Conservation (phyloP, 495 filamentous ascomycete species). For the Aspergillus diversus region DNA sequence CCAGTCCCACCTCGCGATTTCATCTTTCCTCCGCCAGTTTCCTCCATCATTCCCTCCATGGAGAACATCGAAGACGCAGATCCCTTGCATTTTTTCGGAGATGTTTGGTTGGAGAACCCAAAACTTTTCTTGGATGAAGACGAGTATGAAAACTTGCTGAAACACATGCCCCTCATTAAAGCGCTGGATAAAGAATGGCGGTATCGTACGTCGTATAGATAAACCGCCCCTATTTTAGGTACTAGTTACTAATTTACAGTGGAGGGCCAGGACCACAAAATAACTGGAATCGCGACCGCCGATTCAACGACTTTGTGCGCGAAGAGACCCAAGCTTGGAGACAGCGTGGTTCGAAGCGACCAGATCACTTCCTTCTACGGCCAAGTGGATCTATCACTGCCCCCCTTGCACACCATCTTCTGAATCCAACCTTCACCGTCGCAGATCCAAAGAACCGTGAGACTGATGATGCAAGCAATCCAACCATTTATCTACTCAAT, state of each 20-base stretch:
- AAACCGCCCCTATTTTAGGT: neutral
- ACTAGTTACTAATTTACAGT: neutral
- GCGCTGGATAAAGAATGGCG: neutral
- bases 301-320: neutral
- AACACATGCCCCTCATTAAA: neutral
- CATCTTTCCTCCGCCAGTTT: no score
- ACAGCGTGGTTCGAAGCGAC: neutral
- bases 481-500: constrained; percentile 5
- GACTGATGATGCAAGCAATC: neutral
- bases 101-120: neutral
- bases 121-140: neutral
- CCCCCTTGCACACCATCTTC: neutral
- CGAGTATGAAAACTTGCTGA: neutral
- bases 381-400: constrained; percentile 1
- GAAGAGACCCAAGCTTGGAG: constrained; percentile 3
- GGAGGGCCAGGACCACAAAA: neutral
- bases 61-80: neutral
- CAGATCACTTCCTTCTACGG: neutral
- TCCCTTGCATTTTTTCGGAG: constrained; percentile 1
- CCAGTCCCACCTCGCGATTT: no score
- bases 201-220: neutral
- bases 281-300: neutral
- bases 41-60: neutral
- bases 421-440: neutral
- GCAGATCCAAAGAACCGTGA: neutral